Conservation (phyloP, 768 basidiomycete genomes). For the Phanerochaete carnosa region DNA sequence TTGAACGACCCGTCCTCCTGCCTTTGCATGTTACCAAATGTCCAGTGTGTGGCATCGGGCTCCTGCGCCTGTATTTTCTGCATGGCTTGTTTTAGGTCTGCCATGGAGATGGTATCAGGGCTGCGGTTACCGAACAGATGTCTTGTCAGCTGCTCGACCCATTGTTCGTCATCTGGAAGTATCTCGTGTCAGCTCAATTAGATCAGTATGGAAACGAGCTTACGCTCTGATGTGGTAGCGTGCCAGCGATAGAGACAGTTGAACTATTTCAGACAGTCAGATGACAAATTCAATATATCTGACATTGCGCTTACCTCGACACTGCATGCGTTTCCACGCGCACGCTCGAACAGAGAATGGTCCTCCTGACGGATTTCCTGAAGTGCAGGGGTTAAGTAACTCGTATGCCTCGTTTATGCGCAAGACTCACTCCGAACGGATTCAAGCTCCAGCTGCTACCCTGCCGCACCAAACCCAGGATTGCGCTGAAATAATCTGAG, state of each 20-base stretch:
- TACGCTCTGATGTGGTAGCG: constrained; percentile 60
- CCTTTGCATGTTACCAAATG: constrained; percentile 65
- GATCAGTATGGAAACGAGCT: background rate
- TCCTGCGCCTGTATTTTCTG: constrained; percentile 36
- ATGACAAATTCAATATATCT: constrained; percentile 27
- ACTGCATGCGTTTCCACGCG: constrained; percentile 77
- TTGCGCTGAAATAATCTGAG: constrained; percentile 79
- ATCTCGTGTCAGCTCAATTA: too few relatives aligned
- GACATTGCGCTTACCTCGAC: constrained; percentile 65
- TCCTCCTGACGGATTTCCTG: constrained; percentile 66
- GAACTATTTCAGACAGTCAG: constrained; percentile 45
- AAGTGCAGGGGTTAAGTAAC: too few relatives aligned
- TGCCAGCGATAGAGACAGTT: constrained; percentile 89
- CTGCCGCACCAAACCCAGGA: constrained; percentile 72
- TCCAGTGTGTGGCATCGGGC: constrained; percentile 58
- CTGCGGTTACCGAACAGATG: constrained; percentile 52
- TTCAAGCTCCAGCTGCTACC: constrained; percentile 76
- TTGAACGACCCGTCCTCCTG: constrained; percentile 59
- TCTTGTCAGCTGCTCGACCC: constrained; percentile 52
- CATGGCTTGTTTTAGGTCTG: constrained; percentile 52
- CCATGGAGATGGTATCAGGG: constrained; percentile 38
- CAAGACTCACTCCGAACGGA: constrained; percentile 58
- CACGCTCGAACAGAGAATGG: constrained; percentile 70
- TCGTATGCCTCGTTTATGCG: background rate
- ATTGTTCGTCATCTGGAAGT: constrained; percentile 58